Conservation (phyloP, 768 basidiomycete species). For the Fomitopsis serialis region DNA sequence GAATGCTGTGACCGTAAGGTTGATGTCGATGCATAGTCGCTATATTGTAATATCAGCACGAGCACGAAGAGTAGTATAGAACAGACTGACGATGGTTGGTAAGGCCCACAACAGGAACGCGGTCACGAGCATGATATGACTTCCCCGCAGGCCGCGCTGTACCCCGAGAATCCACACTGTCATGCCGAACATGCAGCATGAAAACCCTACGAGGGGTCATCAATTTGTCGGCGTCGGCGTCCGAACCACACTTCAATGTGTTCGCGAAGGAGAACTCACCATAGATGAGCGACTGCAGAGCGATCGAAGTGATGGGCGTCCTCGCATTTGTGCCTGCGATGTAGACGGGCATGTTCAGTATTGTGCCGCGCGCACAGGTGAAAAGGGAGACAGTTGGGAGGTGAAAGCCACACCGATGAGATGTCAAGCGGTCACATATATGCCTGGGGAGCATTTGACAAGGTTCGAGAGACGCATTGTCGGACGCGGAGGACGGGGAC, state of each 20-base stretch:
- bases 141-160: neutral
- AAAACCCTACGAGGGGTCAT: neutral
- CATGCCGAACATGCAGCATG: conserved; percentile 1
- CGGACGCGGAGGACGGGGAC: no score
- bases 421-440: no score
- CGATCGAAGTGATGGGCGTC: neutral
- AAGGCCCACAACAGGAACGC: neutral
- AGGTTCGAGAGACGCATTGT: no score
- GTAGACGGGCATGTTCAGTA: neutral
- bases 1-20: neutral
- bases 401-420: no score
- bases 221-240: neutral
- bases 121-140: neutral
- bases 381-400: no score
- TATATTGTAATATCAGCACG: neutral
- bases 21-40: neutral
- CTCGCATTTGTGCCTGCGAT: neutral
- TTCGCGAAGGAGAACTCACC: neutral
- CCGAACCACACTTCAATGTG: neutral
- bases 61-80: neutral
- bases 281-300: neutral
- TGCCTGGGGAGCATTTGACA: no score
- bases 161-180: neutral
- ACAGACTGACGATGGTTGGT: neutral
- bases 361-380: no score